Evolutionary conservation across 331 rosid species (phyloP), one percentile per base, ranked within the genome.

Genomic region (Quercus phellos): DNA sequence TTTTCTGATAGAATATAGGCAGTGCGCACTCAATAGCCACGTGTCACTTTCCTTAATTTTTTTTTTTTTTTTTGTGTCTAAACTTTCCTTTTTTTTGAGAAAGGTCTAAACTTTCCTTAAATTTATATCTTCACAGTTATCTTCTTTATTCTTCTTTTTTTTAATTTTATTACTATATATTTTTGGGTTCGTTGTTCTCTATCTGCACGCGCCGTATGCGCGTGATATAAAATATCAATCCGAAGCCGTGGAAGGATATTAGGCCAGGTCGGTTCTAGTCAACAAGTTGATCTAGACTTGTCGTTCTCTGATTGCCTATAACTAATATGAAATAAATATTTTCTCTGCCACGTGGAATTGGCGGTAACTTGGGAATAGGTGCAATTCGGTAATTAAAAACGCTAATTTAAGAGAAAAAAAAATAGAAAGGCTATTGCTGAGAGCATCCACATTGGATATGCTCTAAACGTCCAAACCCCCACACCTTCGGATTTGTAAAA

Each of bases 1-100:
- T 79, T 74, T 77, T 84, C 80, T 10, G 30, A 73, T 61, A 46
- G 79, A 77, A 77, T 72, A 55, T 55, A 46, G 77, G 43, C 32
- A 68, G 73, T 61, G 70, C 74, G 60, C 72, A 72, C 51, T 29
- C 21, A 77, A 80, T 68, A 46, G 63, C 61, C 78, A 30, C 77
- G 78, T 68, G 79, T 72, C 70, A 51, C 42, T 58, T 68, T 73
- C 9, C 22, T 55, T 55, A 38, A 53, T 19, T 61, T 61, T 5
- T 24, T 24, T 24, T 24, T 24, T 24, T 24, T 24, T 24, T 24
- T 24, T n/a, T n/a, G n/a, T 1, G 26, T 24, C 1, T 24, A 24
- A 24, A 24, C 26, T 24, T 24, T 24, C 1, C 26, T 24, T 24
- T 24, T 24, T 24, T 24, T 1, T 24, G 26, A 24, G 26, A 24